Conservation (phyloP, 2,329 filamentous ascomycete species). For the Calonectria naviculata region DNA sequence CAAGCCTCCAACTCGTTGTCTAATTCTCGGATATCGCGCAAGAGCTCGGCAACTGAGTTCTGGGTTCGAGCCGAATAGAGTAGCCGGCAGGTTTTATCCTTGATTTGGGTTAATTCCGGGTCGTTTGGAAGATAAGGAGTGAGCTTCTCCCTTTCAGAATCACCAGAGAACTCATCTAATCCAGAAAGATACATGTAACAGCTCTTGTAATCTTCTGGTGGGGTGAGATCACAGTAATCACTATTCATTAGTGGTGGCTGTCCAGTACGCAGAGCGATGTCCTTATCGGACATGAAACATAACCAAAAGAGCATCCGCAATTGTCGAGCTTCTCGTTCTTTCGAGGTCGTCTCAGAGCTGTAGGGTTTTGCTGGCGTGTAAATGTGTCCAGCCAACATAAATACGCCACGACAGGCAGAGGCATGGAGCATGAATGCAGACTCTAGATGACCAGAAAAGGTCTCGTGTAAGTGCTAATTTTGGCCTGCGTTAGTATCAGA, state of each 20-base stretch:
- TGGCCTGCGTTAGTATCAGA: too few species aligned
- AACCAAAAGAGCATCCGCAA: conserved; percentile 62
- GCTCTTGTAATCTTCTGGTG: conserved; percentile 49
- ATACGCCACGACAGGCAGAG: conserved; percentile 57
- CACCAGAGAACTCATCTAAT: too few species aligned
- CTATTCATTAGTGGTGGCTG: conserved; percentile 55
- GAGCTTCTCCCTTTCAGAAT: neutral
- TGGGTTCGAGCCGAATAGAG: conserved; percentile 60
- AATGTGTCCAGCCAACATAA: conserved; percentile 58
- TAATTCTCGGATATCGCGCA: conserved; percentile 65
- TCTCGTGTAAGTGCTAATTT: conserved; percentile 53
- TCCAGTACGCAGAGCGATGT: conserved; percentile 61
- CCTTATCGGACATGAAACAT: conserved; percentile 63
- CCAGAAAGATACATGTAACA: too few species aligned
- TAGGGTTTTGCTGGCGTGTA: conserved; percentile 11
- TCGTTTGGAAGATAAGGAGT: conserved; percentile 55
- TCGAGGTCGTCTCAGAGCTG: conserved; percentile 9
- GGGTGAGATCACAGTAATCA: conserved; percentile 15
- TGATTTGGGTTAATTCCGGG: conserved; percentile 59
- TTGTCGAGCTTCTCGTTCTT: conserved; percentile 43
- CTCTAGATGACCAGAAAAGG: conserved; percentile 56
- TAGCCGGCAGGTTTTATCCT: conserved; percentile 57
- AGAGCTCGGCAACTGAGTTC: conserved; percentile 64
- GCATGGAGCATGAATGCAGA: conserved; percentile 54
- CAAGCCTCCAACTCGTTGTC: conserved; percentile 66